These are phyloP conservation scores for Ceratobasidium sp. DNA, from an alignment of 1,284 basidiomycete genomes.

Conservation along the genomic window DNA sequence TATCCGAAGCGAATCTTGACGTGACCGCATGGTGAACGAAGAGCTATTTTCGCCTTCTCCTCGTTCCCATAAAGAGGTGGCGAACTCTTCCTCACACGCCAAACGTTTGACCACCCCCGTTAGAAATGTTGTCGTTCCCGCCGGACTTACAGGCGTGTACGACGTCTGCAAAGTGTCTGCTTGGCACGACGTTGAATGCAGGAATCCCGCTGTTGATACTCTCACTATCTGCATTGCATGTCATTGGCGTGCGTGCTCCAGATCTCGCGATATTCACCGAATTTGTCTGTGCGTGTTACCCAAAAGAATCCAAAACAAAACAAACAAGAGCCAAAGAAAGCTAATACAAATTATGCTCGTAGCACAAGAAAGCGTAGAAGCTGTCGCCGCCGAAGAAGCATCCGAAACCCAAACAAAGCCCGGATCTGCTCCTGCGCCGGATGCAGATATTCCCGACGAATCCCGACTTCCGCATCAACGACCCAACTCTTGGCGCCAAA, in stretches of 20 bases:
- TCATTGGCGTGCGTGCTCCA: constrained; percentile 27
- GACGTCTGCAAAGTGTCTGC: constrained; percentile 26
- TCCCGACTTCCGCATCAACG: constrained; percentile 3
- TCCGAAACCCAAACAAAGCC: constrained; percentile 27
- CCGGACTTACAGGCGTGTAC: constrained; percentile 36
- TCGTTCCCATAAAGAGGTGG: too few relatives aligned
- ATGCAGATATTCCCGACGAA: constrained; percentile 23
- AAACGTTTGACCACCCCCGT: constrained; percentile 7
- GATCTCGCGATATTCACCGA: constrained; percentile 22
- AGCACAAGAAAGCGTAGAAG: constrained; percentile 25
- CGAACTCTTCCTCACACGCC: too few relatives aligned
- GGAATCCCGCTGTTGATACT: constrained; percentile 12
- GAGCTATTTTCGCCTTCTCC: too few relatives aligned
- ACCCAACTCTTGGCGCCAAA: constrained; percentile 36
- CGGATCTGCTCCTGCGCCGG: neutral
- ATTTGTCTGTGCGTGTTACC: constrained; percentile 27
- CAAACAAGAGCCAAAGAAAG: neutral
- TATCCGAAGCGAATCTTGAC: too few relatives aligned
- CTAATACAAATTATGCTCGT: neutral
- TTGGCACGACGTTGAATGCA: neutral
- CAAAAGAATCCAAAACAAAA: neutral
- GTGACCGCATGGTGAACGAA: too few relatives aligned
- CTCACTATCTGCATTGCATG: neutral
- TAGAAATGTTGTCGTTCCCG: too few relatives aligned
- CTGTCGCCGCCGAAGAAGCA: constrained; percentile 36